Evolutionary conservation across 257 asterid genomes (phyloP).

Genomic region (Penstemon davidsonii): DNA sequence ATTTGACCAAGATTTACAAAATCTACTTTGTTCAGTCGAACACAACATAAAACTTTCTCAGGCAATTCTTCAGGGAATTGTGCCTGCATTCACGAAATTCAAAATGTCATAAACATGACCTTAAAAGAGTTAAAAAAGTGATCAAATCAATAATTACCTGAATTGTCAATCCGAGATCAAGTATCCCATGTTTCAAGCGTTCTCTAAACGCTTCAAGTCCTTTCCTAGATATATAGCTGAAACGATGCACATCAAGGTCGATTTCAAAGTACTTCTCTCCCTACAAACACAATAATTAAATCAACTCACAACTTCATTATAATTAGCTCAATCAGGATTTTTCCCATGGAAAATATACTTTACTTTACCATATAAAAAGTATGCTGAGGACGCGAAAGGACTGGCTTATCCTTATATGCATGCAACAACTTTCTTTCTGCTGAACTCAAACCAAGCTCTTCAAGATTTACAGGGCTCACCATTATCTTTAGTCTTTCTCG

Average conservation of each 20-base stretch:
- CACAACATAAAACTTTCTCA: conserved; percentile 80
- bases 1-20: conserved; percentile 63
- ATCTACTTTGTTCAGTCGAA: conserved; percentile 67
- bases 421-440: conserved; percentile 81
- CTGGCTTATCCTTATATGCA: conserved; percentile 87
- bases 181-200: conserved; percentile 71
- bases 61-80: conserved; percentile 78
- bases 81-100: conserved; percentile 51
- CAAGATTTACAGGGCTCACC: conserved; percentile 78
- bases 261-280: conserved; percentile 81
- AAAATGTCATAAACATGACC: background rate
- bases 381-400: conserved; percentile 93
- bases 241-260: conserved; percentile 92
- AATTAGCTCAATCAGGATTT: background rate
- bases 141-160: conserved; percentile 49
- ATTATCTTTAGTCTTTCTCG: conserved; percentile 83
- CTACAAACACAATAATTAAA: conserved; percentile 38
- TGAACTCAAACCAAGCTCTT: conserved; percentile 69
- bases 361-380: conserved; percentile 59
- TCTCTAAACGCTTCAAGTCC: conserved; percentile 75
- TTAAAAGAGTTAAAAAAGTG: background rate
- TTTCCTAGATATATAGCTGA: conserved; percentile 86
- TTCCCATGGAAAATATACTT: too few species aligned
- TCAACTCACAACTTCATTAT: background rate
- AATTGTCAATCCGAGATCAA: conserved; percentile 84